Conservation (phyloP, 139 green algal genomes). For the Eudorina sp. region DNA sequence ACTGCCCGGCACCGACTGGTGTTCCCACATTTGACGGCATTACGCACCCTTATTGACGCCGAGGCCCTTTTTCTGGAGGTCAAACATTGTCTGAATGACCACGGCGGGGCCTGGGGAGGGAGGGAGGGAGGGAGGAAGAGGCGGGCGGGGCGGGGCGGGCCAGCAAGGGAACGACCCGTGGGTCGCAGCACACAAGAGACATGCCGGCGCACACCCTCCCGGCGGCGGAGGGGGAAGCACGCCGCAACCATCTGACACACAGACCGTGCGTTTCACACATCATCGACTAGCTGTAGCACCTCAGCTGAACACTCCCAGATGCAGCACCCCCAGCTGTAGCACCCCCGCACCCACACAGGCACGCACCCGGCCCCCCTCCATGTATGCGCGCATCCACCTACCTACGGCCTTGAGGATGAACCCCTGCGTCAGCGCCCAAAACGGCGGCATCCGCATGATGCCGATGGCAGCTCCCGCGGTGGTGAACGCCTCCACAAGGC, state of each 20-base stretch:
- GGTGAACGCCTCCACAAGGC: constrained; percentile 79
- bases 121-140: background rate
- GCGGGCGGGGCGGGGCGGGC: too few relatives aligned
- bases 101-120: constrained; percentile 70
- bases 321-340: too few relatives aligned
- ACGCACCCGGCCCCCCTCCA: background rate
- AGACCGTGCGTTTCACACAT: too few relatives aligned
- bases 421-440: constrained; percentile 76
- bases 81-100: constrained; percentile 91
- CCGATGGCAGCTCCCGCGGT: constrained; percentile 69
- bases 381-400: background rate
- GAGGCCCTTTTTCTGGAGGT: constrained; percentile 80
- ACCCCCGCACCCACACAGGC: background rate
- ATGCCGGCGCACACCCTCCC: too few relatives aligned
- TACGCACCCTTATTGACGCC: constrained; percentile 71
- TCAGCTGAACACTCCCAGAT: too few relatives aligned
- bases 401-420: constrained; percentile 93
- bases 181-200: too few relatives aligned
- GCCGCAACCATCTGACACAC: too few relatives aligned
- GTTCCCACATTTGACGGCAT: too few relatives aligned
- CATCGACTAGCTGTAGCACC: too few relatives aligned
- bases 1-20: too few relatives aligned
- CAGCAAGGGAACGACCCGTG: too few relatives aligned
- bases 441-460: constrained; percentile 73
- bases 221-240: too few relatives aligned